Conservation (phyloP, 2,329 filamentous ascomycete species). For the Lecanicillium sp. region DNA sequence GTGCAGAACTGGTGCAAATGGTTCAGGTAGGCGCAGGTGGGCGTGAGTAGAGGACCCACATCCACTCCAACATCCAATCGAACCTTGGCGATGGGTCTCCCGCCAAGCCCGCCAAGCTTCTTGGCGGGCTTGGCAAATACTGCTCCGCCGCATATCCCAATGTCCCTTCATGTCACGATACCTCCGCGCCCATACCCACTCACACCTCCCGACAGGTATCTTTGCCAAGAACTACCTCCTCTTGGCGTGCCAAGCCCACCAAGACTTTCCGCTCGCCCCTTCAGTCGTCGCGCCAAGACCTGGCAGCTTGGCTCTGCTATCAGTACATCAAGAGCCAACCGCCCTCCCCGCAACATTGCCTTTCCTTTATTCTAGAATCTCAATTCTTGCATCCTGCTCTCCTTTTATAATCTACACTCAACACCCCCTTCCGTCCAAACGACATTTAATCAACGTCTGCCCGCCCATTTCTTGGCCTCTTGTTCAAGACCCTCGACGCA, state of each 20-base stretch:
- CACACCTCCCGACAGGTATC: neutral
- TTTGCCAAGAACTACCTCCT: conserved; percentile 20
- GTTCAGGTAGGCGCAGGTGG: no score
- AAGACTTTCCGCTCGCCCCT: conserved; percentile 34
- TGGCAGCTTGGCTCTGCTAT: conserved; percentile 11
- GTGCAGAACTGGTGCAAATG: no score
- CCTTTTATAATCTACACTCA: neutral
- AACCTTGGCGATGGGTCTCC: conserved; percentile 25
- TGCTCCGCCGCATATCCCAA: conserved; percentile 22
- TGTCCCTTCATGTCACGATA: neutral
- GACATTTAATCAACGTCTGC: neutral
- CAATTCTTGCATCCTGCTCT: neutral
- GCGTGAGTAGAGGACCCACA: conserved; percentile 6
- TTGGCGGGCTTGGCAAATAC: conserved; percentile 31
- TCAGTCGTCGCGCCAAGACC: conserved; percentile 15
- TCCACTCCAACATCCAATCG: conserved; percentile 20
- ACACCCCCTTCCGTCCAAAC: neutral
- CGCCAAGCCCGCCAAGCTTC: conserved; percentile 35
- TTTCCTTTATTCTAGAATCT: conserved; percentile 4
- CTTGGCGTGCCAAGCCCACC: conserved; percentile 31
- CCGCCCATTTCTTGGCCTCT: neutral
- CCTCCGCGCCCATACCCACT: neutral
- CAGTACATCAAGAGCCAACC: conserved; percentile 13
- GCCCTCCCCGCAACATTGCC: conserved; percentile 11
- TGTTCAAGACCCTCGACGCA: neutral